phyloP scores from a whole-genome alignment of 2,329 filamentous ascomycete species.

The Colletotrichum brevisporum region DNA sequence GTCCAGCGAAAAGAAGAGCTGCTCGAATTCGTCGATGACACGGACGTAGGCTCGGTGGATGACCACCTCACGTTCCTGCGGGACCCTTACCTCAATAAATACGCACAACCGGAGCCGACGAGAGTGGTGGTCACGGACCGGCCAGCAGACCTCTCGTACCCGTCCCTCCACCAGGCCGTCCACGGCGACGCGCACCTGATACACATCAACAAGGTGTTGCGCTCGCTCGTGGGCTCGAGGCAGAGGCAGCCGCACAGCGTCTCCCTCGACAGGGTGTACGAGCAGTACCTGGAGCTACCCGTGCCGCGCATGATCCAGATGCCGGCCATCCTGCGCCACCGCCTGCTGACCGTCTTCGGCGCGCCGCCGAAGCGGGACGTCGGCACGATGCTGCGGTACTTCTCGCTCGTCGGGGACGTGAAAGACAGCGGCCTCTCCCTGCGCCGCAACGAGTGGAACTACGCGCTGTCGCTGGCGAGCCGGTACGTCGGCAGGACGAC shows the following conservation, averaged over 20 bases:
- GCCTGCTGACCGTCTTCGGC: conserved; percentile 78
- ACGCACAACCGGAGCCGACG: conserved; percentile 65
- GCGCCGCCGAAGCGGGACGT: conserved; percentile 70
- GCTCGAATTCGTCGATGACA: conserved; percentile 66
- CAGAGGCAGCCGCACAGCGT: conserved; percentile 58
- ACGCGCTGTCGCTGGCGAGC: conserved; percentile 83
- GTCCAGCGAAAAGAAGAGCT: conserved; percentile 57
- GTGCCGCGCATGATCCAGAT: conserved; percentile 67
- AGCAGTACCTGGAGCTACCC: conserved; percentile 64
- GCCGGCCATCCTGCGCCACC: conserved; percentile 67
- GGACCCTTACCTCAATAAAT: conserved; percentile 68
- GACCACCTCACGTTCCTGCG: conserved; percentile 67
- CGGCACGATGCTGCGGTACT: conserved; percentile 83
- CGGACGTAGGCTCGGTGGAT: conserved; percentile 62
- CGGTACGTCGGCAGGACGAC: conserved; percentile 75
- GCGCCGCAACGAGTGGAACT: conserved; percentile 82
- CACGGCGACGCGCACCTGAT: conserved; percentile 52
- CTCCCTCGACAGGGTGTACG: conserved; percentile 62
- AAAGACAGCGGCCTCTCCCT: conserved; percentile 80
- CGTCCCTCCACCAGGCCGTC: conserved; percentile 57
- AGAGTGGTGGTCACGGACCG: conserved; percentile 65
- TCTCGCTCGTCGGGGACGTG: conserved; percentile 87
- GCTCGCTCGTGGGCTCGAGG: conserved; percentile 55
- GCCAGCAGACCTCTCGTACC: conserved; percentile 62
- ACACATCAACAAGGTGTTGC: conserved; percentile 56